These are phyloP conservation scores for Phlyctochytrium bullatum DNA, from an alignment of 192 early-diverging fungal genomes.

Conservation along the genomic window DNA sequence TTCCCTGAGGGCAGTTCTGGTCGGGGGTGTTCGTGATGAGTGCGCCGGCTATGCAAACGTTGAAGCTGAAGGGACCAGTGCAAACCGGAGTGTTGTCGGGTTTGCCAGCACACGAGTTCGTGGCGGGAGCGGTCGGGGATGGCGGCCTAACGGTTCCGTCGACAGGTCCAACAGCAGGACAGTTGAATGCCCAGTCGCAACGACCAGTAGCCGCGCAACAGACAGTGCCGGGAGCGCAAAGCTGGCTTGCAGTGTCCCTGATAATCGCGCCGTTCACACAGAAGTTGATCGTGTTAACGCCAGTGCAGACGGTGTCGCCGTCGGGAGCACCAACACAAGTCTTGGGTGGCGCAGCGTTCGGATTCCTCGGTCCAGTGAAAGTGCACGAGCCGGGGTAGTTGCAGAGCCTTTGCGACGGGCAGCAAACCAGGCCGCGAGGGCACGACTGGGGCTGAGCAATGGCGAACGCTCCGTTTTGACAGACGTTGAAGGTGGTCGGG, in stretches of 20 bases:
- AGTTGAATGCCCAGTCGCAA: constrained; percentile 17
- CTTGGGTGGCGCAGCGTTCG: background rate
- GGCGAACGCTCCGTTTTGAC: background rate
- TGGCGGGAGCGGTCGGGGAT: background rate
- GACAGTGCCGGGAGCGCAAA: constrained; percentile 23
- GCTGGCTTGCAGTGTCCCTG: constrained; percentile 6
- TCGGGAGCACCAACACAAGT: background rate
- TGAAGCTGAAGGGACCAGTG: background rate
- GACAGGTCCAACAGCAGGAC: constrained; percentile 2
- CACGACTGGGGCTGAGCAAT: background rate
- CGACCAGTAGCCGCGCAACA: constrained; percentile 17
- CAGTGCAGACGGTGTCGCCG: constrained; percentile 15
- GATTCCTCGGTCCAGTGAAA: background rate
- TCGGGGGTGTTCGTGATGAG: background rate
- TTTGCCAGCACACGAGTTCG: background rate
- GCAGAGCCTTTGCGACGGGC: constrained; percentile 2
- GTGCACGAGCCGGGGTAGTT: background rate
- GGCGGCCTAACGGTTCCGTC: background rate
- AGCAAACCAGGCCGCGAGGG: constrained; percentile 19
- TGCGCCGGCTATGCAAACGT: background rate
- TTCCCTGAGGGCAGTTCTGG: constrained; percentile 17
- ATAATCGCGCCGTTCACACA: constrained; percentile 1
- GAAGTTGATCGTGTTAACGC: constrained; percentile 15
- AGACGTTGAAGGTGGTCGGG: background rate
- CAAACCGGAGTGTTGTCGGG: background rate